phyloP scores from a whole-genome alignment of 192 early-diverging fungal species.

The Dispira parvispora region DNA sequence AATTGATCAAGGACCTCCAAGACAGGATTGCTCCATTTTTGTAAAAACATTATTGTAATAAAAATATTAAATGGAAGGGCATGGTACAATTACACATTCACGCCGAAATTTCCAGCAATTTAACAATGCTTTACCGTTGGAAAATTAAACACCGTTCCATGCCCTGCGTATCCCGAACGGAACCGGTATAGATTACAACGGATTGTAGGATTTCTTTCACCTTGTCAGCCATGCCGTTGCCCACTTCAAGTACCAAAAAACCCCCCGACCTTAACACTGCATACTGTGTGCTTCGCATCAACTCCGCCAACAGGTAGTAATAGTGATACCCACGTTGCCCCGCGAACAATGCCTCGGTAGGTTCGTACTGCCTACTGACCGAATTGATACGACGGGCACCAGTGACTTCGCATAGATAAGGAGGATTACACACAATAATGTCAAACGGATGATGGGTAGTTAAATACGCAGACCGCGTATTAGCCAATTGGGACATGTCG shows the following conservation, averaged over 20 bases:
- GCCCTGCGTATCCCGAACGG: background rate
- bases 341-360: conserved; percentile 42
- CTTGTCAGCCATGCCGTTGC: background rate
- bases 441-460: conserved; percentile 25
- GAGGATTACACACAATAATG: conserved; percentile 55
- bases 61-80: too few species aligned
- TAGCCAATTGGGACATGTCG: conserved; percentile 27
- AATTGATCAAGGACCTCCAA: background rate
- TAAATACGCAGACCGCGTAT: conserved; percentile 11
- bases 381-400: conserved; percentile 19
- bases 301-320: conserved; percentile 22
- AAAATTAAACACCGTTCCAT: conserved; percentile 9
- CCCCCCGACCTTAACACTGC: background rate
- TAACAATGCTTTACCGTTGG: background rate
- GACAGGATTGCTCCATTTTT: background rate
- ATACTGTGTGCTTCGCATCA: background rate
- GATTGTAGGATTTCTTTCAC: background rate
- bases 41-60: background rate
- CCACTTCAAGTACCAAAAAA: conserved; percentile 5
- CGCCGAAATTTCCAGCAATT: too few species aligned
- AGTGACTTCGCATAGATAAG: conserved; percentile 34
- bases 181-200: background rate
- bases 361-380: conserved; percentile 33
- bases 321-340: conserved; percentile 42
- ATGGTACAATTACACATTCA: too few species aligned